phyloP scores from a whole-genome alignment of 1,284 basidiomycete species.

The Pholiota adiposa region DNA sequence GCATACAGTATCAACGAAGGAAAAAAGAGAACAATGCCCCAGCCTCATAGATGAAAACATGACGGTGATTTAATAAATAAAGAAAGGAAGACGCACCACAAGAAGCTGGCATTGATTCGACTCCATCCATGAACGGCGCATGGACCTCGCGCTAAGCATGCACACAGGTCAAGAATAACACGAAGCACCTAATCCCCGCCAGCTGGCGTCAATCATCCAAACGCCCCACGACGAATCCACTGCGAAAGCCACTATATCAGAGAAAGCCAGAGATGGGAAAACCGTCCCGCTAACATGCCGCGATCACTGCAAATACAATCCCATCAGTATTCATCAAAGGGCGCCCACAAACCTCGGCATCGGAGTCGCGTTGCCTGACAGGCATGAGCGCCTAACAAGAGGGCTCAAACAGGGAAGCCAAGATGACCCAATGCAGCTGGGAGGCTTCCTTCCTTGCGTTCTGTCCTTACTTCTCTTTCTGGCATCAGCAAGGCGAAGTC shows the following conservation, averaged over 20 bases:
- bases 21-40: not conserved
- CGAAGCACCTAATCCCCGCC: not conserved
- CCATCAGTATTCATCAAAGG: slow-evolving; percentile 5
- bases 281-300: not conserved
- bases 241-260: not conserved
- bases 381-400: slow-evolving; percentile 3
- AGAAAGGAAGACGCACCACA: not conserved
- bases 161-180: not conserved
- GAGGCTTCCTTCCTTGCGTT: not conserved
- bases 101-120: not conserved
- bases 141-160: not conserved
- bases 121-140: not conserved
- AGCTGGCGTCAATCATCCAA: not conserved
- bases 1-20: not conserved
- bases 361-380: not conserved
- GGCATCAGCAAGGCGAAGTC: not conserved
- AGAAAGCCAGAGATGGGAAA: not conserved
- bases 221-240: not conserved
- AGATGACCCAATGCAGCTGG: not conserved
- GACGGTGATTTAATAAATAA: not conserved
- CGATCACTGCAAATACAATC: not conserved
- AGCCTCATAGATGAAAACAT: not conserved
- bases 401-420: not conserved
- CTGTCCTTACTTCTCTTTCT: slow-evolving; percentile 1
- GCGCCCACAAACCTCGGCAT: slow-evolving; percentile 8